phyloP scores from a whole-genome alignment of 768 basidiomycete species.

The Termitomyces sp. region DNA sequence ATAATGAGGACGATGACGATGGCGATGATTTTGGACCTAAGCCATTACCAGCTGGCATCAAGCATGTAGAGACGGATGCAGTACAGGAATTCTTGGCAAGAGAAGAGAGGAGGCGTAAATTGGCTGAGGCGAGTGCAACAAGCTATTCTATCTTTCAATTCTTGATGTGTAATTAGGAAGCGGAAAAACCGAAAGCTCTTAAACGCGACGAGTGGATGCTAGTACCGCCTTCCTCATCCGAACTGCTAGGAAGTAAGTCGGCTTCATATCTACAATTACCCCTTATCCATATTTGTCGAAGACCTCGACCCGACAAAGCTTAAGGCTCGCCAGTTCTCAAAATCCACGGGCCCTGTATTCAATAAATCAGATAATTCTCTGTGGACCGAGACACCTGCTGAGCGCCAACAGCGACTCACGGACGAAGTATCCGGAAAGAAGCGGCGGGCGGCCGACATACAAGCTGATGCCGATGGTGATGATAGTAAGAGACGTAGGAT shows the following conservation, averaged over 20 bases:
- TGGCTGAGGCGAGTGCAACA: conserved; percentile 47
- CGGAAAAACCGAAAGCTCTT: conserved; percentile 67
- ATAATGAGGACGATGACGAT: conserved; percentile 46
- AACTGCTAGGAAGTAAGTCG: conserved; percentile 69
- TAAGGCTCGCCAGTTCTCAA: conserved; percentile 76
- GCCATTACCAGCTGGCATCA: conserved; percentile 53
- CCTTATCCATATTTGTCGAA: conserved; percentile 21
- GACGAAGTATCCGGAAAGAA: conserved; percentile 95
- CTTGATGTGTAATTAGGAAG: conserved; percentile 44
- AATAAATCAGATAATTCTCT: conserved; percentile 55
- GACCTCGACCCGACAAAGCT: conserved; percentile 86
- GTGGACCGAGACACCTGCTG: conserved; percentile 97
- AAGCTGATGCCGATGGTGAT: conserved; percentile 33
- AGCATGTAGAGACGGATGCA: conserved; percentile 47
- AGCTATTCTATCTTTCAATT: neutral
- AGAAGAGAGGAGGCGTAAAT: conserved; percentile 72
- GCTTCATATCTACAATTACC: neutral
- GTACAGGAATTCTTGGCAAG: conserved; percentile 80
- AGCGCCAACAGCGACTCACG: conserved; percentile 84
- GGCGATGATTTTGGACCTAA: conserved; percentile 85
- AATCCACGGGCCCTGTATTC: conserved; percentile 37
- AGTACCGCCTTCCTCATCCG: conserved; percentile 80
- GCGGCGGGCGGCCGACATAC: conserved; percentile 58
- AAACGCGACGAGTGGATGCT: conserved; percentile 99
- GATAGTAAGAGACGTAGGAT: conserved; percentile 53